These are phyloP conservation scores for Skeletonema grethae DNA, from an alignment of 108 stramenopile genomes.

Conservation along the genomic window DNA sequence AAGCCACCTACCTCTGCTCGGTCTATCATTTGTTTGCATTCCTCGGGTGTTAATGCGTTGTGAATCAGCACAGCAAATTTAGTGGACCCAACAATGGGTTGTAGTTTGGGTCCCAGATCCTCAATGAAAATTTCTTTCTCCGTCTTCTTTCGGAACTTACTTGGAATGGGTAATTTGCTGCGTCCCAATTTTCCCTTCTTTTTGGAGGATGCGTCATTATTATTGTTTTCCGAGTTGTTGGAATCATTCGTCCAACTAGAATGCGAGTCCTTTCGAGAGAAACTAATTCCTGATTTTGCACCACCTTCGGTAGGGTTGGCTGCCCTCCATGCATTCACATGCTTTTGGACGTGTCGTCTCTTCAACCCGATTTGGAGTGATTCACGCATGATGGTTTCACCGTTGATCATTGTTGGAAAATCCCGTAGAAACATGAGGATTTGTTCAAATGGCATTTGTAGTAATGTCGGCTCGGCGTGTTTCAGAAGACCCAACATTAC, in stretches of 20 bases:
- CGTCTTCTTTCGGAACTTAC: constrained; percentile 1
- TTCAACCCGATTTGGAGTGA: constrained; percentile 77
- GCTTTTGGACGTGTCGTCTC: constrained; percentile 71
- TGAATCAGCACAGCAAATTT: constrained; percentile 37
- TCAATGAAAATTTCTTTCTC: constrained; percentile 24
- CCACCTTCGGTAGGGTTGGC: background rate
- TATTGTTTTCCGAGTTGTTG: background rate
- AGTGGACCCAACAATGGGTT: constrained; percentile 29
- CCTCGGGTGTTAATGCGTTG: constrained; percentile 29
- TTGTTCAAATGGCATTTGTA: constrained; percentile 73
- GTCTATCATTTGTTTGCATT: constrained; percentile 35
- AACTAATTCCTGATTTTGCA: background rate
- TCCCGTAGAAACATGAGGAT: constrained; percentile 80
- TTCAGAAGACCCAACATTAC: constrained; percentile 92
- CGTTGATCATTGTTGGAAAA: constrained; percentile 72
- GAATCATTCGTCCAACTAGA: background rate
- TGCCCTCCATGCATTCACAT: constrained; percentile 10
- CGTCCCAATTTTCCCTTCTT: background rate
- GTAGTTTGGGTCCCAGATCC: constrained; percentile 18
- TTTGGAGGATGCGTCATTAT: background rate
- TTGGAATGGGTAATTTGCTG: background rate
- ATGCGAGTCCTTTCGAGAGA: background rate
- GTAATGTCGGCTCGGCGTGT: constrained; percentile 51
- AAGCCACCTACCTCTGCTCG: constrained; percentile 29
- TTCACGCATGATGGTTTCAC: constrained; percentile 59